Evolutionary conservation across 768 basidiomycete species (phyloP).

Genomic region (Pisolithus microcarpus): DNA sequence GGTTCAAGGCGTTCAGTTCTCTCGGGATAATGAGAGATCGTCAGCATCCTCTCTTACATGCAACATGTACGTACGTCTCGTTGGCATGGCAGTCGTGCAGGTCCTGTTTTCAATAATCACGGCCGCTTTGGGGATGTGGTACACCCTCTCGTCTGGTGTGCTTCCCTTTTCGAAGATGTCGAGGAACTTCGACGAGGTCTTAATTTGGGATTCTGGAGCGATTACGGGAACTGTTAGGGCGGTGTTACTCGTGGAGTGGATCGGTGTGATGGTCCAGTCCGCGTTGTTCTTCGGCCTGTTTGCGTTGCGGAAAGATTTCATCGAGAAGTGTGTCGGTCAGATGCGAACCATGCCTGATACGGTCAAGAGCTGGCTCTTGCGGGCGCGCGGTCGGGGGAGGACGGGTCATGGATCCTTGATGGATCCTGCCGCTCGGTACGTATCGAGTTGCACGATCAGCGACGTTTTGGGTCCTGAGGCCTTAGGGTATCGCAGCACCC

Average conservation of each 20-base stretch:
- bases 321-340: neutral
- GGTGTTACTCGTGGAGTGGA: slow-evolving; percentile 28
- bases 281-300: slow-evolving; percentile 52
- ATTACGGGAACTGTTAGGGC: slow-evolving; percentile 28
- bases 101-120: slow-evolving; percentile 35
- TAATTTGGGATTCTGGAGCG: slow-evolving; percentile 9
- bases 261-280: slow-evolving; percentile 19
- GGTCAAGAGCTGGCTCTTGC: neutral
- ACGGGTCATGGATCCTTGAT: neutral
- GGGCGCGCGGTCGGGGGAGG: neutral
- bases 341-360: slow-evolving; percentile 6
- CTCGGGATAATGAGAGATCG: slow-evolving; percentile 22
- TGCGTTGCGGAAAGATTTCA: slow-evolving; percentile 40
- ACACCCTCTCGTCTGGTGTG: slow-evolving; percentile 26
- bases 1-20: slow-evolving; percentile 42
- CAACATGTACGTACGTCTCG: slow-evolving; percentile 55
- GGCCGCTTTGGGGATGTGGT: slow-evolving; percentile 31
- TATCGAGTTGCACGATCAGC: neutral
- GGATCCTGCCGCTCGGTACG: slow-evolving; percentile 8
- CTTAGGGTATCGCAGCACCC: slow-evolving; percentile 6
- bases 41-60: slow-evolving; percentile 33
- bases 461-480: slow-evolving; percentile 4
- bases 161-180: slow-evolving; percentile 44
- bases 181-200: slow-evolving; percentile 32
- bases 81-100: slow-evolving; percentile 42